A percentile compares a stretch with the other conserved stretches of the same genome.
Conservation (phyloP, 2,329 filamentous ascomycete species). For the Fusarium hainanense region DNA sequence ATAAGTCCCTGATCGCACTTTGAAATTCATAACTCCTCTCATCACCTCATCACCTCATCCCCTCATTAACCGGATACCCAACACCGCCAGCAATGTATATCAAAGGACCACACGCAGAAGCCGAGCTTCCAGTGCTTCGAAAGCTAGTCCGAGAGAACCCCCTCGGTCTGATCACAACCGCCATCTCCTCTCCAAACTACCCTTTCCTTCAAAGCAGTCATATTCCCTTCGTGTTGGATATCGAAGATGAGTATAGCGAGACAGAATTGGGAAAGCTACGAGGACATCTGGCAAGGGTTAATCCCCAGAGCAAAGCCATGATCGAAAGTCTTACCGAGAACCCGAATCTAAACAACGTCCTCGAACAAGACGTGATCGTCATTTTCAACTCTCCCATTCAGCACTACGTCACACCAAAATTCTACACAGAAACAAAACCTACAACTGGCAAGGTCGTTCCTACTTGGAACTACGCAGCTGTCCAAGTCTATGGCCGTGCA, state of each 20-base stretch:
- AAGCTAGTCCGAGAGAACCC: constrained; percentile 69
- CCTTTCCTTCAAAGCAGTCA: constrained; percentile 69
- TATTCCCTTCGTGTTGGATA: constrained; percentile 69
- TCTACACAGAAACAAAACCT: constrained; percentile 74
- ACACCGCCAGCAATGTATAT: constrained; percentile 65
- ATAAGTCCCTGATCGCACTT: not conserved
- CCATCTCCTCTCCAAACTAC: constrained; percentile 61
- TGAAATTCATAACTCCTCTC: not conserved
- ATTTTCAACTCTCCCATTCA: constrained; percentile 69
- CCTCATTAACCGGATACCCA: fast-evolving
- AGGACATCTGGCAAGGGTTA: constrained; percentile 71
- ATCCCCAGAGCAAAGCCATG: constrained; percentile 72
- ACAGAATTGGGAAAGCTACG: constrained; percentile 60
- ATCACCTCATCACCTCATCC: not conserved
- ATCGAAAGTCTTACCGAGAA: constrained; percentile 56
- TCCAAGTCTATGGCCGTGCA: constrained; percentile 70
- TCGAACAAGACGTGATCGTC: constrained; percentile 68
- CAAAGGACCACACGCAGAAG: constrained; percentile 63
- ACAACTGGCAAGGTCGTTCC: constrained; percentile 73
- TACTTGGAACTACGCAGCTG: constrained; percentile 77
- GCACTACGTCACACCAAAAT: constrained; percentile 76
- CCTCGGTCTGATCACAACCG: constrained; percentile 71
- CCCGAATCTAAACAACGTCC: constrained; percentile 38
- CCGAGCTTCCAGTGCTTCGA: constrained; percentile 60
- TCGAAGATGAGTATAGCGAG: constrained; percentile 55